Evolutionary conservation across 495 filamentous ascomycete species (phyloP), one percentile per base, ranked within the genome.

Genomic region (Penicillium roqueforti): DNA sequence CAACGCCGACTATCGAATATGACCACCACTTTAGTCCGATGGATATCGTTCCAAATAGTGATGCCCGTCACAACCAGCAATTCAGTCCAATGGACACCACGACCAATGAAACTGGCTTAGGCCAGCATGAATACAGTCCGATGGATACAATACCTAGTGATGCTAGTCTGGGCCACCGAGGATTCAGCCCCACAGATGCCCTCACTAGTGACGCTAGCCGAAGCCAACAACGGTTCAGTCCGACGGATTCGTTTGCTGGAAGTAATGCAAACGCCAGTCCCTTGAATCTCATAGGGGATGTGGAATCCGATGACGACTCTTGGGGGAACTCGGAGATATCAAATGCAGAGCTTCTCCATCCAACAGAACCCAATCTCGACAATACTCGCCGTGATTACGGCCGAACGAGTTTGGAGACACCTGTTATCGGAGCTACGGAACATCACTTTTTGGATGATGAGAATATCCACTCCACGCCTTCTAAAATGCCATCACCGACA

Each of bases 401-500:
- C 18, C 56, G 64, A 51, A 38, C 54, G 18, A 61, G 54, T 18
- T 65, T 66, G 50, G 61, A 67, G 47, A 70, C 71, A 0, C 67
- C 69, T 5, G 53, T 68, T 25, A 59, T 71, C 37, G 56, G 66
- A 44, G 51, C 61, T 37, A 53, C 66, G 44, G 69, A 74, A 45
- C 65, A 67, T 20, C 59, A 61, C 19, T 68, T 66, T 42, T 50
- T 60, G 14, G 63, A 66, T 34, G 69, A 72, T 14, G 54, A 65
- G 20, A 66, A 69, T 11, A 46, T 74, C 31, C 60, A 72, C 34
- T 74, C 73, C 19, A 72, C 73, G 1, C 71, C 73, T 37, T 75
- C 71, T 1, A 73, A 73, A 40, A 73, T 72, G 66, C 69, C 70
- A 25, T 73, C 70, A 7, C 69, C 70, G 13, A 62, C 55, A 8